A percentile compares a stretch with the other conserved stretches of the same genome.
Evolutionary conservation across 805 yeast species (phyloP).

Genomic region (Zygosaccharomyces rouxii): DNA sequence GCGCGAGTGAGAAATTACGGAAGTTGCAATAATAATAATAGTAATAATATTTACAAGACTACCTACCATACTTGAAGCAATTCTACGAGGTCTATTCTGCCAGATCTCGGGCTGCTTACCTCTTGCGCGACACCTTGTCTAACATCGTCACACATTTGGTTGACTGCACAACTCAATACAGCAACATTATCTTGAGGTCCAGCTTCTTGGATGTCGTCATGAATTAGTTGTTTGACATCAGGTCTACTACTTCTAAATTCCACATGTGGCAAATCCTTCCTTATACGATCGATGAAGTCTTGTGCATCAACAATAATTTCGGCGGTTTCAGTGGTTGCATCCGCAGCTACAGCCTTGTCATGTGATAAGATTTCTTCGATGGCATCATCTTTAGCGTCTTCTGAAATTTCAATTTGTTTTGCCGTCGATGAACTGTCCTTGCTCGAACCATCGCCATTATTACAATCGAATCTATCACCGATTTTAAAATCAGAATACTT

Average conservation of each 20-base stretch:
- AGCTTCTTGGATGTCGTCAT: conserved; percentile 37
- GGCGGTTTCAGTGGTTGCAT: conserved; percentile 10
- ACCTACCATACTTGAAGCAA: conserved; percentile 27
- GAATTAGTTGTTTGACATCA: conserved; percentile 35
- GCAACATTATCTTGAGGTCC: conserved; percentile 39
- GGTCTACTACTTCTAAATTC: conserved; percentile 46
- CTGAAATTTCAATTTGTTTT: not conserved
- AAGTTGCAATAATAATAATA: not conserved
- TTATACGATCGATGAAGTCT: conserved; percentile 9
- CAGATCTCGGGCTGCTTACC: conserved; percentile 25
- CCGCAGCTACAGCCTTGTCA: conserved; percentile 15
- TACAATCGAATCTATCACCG: conserved; percentile 8
- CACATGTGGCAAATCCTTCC: conserved; percentile 33
- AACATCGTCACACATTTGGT: conserved; percentile 48
- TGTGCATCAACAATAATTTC: not conserved
- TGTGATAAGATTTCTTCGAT: conserved; percentile 1
- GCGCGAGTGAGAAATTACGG: not conserved
- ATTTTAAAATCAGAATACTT: conserved; percentile 28
- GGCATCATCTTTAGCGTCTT: not conserved
- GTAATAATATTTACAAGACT: not conserved
- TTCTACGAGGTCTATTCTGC: conserved; percentile 50
- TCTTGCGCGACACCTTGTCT: conserved; percentile 41
- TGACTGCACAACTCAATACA: conserved; percentile 53
- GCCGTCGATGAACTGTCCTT: not conserved
- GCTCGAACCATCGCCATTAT: not conserved